Evolutionary conservation across 495 filamentous ascomycete species (phyloP), one percentile per base, ranked within the genome.

Genomic region (Lasiosphaeria hispida): DNA sequence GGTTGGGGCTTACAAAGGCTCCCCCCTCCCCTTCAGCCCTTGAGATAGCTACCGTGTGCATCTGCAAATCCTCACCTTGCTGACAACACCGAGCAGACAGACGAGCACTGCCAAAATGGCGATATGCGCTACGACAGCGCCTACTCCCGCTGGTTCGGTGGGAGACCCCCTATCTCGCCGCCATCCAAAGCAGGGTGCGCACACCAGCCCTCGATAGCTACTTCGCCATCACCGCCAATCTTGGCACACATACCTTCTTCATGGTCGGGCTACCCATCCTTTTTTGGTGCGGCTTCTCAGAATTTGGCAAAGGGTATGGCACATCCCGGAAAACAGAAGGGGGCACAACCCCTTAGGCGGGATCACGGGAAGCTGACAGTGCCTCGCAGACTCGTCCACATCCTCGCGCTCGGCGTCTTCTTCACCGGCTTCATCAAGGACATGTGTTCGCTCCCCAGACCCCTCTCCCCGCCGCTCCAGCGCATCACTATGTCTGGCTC

Each of bases 241-340:
- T 97, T 40, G 94, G 94, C 34, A 98, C 94, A 4, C 94, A 98
- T 75, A 98, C 94, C 1, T 97, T 96, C 77, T 98, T 96, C 77
- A 98, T 96, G 92, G 80, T 95, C 50, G 84, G 88, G 48, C 73
- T 98, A 58, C 94, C 94, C 3, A 87, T 97, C 50, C 80, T 97
- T 54, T 97, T 97, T 75, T 98, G 94, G 94, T 93, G 90, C 67
- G 93, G 94, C 30, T 88, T 89, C 67, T 83, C 85, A 33, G 84
- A 76, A 54, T 80, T 95, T 45, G 94, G 89, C 30, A 83, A 92
- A 73, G 94, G 85, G 89, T 95, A 86, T 39, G 87, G 90, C 82
- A 43, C 83, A 78, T 33, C 0, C 1, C 1, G 10, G 5, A 7
- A 44, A 11, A n/a, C 14, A 19, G 7, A 9, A 10, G 41, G 37